Percentiles rank a stretch among this genome's conserved stretches.
Conservation (phyloP, 306 rosid genomes). For the Cucurbita ficifolia region DNA sequence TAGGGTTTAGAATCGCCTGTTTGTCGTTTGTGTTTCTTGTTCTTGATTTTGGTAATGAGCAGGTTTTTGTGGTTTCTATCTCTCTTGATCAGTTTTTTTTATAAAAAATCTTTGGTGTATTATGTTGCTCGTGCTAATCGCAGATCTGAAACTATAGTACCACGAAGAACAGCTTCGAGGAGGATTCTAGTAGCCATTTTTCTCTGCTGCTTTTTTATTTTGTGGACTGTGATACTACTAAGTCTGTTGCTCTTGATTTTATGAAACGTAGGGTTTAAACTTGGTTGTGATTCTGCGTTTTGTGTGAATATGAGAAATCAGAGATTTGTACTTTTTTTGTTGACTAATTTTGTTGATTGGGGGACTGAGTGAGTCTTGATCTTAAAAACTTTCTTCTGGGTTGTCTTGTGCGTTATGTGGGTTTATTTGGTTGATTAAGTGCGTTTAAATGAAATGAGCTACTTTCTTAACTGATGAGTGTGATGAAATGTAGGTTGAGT, state of each 20-base stretch:
- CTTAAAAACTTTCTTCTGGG: conserved; percentile 8
- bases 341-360: neutral
- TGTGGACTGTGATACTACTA: neutral
- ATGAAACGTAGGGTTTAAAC: neutral
- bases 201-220: neutral
- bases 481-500: neutral
- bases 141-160: conserved; percentile 26
- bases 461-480: neutral
- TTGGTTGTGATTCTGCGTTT: neutral
- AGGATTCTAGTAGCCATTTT: conserved; percentile 17
- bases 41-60: neutral
- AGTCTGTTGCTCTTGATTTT: neutral
- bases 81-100: neutral
- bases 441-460: neutral
- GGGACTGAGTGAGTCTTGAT: conserved; percentile 4
- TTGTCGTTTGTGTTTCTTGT: neutral
- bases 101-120: neutral
- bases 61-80: neutral
- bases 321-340: neutral
- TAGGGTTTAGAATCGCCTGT: neutral
- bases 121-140: neutral
- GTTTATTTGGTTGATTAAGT: conserved; percentile 9
- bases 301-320: neutral
- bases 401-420: conserved; percentile 3
- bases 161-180: neutral